phyloP scores from a whole-genome alignment of 1,284 basidiomycete genomes.

The Fomes fomentarius region DNA sequence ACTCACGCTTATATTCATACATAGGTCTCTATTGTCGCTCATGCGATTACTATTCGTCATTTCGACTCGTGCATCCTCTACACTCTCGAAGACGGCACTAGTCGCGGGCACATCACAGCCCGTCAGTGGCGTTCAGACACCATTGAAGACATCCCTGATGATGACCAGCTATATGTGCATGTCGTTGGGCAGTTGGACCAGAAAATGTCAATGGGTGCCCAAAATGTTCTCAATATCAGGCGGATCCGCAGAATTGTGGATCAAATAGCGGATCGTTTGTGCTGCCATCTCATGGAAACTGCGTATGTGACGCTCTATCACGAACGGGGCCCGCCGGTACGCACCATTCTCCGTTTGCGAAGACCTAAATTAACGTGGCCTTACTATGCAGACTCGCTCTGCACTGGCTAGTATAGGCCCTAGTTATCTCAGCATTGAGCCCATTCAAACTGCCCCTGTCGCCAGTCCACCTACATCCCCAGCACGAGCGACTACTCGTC shows the following conservation, averaged over 20 bases:
- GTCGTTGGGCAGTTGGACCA: conserved; percentile 22
- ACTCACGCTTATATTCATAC: not conserved
- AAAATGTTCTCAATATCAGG: conserved; percentile 49
- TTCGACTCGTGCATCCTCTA: conserved; percentile 39
- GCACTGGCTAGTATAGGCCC: no score
- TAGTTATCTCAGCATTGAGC: no score
- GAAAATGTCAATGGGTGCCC: conserved; percentile 19
- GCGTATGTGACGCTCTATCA: conserved; percentile 46
- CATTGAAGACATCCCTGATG: not conserved
- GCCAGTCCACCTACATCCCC: no score
- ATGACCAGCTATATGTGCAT: conserved; percentile 29
- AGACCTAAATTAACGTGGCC: no score
- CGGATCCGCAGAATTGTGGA: conserved; percentile 50
- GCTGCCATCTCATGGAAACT: conserved; percentile 59
- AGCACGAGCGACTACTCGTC: no score
- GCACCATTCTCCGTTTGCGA: not conserved
- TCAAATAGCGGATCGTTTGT: conserved; percentile 57
- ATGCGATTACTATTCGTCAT: conserved; percentile 48
- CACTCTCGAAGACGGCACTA: conserved; percentile 39
- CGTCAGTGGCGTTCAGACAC: conserved; percentile 15
- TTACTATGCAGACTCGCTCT: no score
- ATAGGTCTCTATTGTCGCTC: conserved; percentile 50
- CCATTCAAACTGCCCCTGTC: no score
- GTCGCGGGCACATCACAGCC: conserved; percentile 32
- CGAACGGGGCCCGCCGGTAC: conserved; percentile 35